phyloP scores from a whole-genome alignment of 305 asterid species.

The Stenogyne calaminthoides region DNA sequence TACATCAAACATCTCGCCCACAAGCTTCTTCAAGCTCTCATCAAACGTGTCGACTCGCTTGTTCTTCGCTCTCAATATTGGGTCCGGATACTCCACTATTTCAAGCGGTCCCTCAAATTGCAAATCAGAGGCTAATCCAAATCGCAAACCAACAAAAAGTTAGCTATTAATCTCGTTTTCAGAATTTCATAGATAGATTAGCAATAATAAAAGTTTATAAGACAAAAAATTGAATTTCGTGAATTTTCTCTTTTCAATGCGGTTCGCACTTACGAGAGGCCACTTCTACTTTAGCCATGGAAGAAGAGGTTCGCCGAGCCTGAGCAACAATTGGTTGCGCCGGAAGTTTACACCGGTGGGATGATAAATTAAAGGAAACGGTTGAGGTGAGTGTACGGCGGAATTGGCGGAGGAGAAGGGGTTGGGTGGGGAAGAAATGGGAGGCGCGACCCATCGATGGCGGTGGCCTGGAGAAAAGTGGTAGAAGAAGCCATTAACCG shows the following conservation, averaged over 20 bases:
- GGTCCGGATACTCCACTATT: conserved; percentile 80
- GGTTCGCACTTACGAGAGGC: conserved; percentile 59
- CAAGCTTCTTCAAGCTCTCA: conserved; percentile 72
- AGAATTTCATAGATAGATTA: neutral
- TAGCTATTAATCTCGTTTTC: neutral
- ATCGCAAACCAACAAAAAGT: neutral
- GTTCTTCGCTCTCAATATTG: conserved; percentile 76
- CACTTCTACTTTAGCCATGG: conserved; percentile 42
- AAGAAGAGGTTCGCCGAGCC: conserved; percentile 61
- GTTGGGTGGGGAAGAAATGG: conserved; percentile 37
- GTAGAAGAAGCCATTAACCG: conserved; percentile 55
- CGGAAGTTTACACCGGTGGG: conserved; percentile 27
- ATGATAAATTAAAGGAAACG: conserved; percentile 14
- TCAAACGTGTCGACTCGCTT: conserved; percentile 69
- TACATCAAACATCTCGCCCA: conserved; percentile 84
- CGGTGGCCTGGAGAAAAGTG: conserved; percentile 38
- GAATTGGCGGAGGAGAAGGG: conserved; percentile 13
- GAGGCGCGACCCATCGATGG: conserved; percentile 33
- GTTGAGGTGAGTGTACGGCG: conserved; percentile 29
- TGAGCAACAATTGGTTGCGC: conserved; percentile 41
- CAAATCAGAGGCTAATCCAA: conserved; percentile 70
- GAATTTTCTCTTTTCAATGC: neutral
- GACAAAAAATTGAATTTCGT: neutral
- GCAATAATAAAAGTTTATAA: neutral
- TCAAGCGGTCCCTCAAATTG: conserved; percentile 57